A percentile compares a stretch with the other conserved stretches of the same genome.
Evolutionary conservation across 2,329 filamentous ascomycete species (phyloP).

Genomic region (Colletotrichum lindemuthianum): DNA sequence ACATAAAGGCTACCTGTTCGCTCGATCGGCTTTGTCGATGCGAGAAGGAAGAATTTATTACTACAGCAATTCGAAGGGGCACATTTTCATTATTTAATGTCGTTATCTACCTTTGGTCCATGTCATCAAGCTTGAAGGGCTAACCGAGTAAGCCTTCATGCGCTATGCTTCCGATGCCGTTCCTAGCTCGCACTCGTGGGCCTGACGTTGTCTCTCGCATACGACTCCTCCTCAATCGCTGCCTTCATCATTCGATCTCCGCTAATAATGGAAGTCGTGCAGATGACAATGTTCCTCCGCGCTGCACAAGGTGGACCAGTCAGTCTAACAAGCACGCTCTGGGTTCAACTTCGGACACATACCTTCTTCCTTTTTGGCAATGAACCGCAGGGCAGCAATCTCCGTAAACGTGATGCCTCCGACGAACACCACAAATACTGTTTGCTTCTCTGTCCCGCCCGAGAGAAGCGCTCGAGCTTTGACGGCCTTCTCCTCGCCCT

Average conservation of each 20-base stretch:
- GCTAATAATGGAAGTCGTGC: conserved; percentile 90
- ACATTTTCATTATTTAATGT: conserved; percentile 12
- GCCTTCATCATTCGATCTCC: conserved; percentile 90
- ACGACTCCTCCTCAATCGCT: conserved; percentile 78
- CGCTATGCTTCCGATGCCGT: neutral
- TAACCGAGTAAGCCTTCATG: too few species aligned
- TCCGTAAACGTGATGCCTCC: conserved; percentile 98
- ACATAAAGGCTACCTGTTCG: neutral
- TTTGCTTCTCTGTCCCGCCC: conserved; percentile 80
- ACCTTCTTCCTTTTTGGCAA: conserved; percentile 85
- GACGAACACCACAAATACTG: conserved; percentile 94
- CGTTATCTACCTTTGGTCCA: too few species aligned
- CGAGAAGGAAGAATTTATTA: too few species aligned
- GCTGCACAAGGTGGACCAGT: conserved; percentile 51
- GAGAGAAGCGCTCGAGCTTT: conserved; percentile 86
- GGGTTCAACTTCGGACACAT: conserved; percentile 20
- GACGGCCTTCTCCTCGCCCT: conserved; percentile 90
- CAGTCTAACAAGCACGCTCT: neutral
- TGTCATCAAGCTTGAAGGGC: too few species aligned
- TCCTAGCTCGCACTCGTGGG: conserved; percentile 36
- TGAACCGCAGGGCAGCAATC: conserved; percentile 91
- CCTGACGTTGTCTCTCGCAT: conserved; percentile 54
- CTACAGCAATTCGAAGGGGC: too few species aligned
- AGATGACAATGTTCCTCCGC: conserved; percentile 87
- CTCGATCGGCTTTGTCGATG: neutral